Evolutionary conservation across 1,284 basidiomycete genomes (phyloP), one percentile per base, ranked within the genome.

Genomic region (Mycosarcoma mackinlayi): DNA sequence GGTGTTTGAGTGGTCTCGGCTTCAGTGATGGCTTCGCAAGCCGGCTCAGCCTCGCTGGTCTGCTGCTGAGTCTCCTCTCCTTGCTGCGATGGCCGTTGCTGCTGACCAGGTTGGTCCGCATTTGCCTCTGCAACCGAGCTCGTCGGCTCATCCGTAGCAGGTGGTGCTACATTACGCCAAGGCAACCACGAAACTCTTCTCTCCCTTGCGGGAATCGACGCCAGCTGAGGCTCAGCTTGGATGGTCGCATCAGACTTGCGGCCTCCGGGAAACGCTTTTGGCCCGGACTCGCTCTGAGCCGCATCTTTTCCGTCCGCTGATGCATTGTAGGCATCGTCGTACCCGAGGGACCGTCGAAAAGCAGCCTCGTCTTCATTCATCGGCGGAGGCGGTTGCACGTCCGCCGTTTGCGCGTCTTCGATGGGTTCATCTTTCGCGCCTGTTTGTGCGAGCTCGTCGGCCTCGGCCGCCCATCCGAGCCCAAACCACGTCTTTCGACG

Each of bases 311-410:
- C 27, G 4, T 21, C 18, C 16, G 42, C 13, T 11, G 40, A 37
- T 9, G 48, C n/a, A 16, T 57, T 40, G 21, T 28, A 59, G 5
- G 37, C 47, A 16, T 50, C 44, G 18, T 59, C 25, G 30, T 61
- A 54, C 1, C 64, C 73, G 9, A 75, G 59, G 4, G 64, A 58
- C n/a, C 56, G 34, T 11, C 73, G 45, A 30, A 75, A 75, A 2
- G 57, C 68, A 4, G 73, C 73, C 30, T 75, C 73, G 3, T 71
- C 73, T 16, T 71, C 68, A 35, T 55, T 58, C 68, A 75, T 72
- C 0, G 68, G 65, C 9, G 64, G 64, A n/a, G 73, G 73, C 8
- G 61, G 60, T 23, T 51, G 30, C 7, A 63, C 49, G 1, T 48
- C 30, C 16, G n/a, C 24, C 3, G 42, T 3, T 27, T 38, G 34